Percentiles rank a stretch among this genome's conserved stretches.
phyloP scores from a whole-genome alignment of 2,329 filamentous ascomycete species.

The Penicillium sp. region DNA sequence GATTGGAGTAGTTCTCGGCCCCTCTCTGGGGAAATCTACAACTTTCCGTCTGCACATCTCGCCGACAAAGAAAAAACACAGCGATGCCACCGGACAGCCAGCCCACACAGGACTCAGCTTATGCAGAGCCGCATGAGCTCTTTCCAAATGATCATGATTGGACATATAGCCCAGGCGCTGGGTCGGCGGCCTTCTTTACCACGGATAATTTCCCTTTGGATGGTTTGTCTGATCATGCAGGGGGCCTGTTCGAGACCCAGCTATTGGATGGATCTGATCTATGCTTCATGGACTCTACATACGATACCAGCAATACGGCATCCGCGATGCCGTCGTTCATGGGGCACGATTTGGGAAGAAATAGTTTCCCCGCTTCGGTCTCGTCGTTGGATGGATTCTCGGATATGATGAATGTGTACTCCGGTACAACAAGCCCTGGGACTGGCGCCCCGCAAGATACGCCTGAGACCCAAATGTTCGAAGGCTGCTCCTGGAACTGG shows the following conservation, averaged over 20 bases:
- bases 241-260: background rate
- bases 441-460: background rate
- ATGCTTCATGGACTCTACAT: background rate
- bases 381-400: slow-evolving; percentile 2
- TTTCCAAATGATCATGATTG: background rate
- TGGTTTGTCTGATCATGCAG: background rate
- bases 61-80: background rate
- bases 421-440: background rate
- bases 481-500: background rate
- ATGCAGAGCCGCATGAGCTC: background rate
- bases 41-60: background rate
- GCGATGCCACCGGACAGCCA: background rate
- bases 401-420: background rate
- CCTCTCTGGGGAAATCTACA: background rate
- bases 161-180: background rate
- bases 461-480: background rate
- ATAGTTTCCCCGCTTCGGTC: slow-evolving; percentile 1
- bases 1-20: background rate
- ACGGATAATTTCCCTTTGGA: background rate
- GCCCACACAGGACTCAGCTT: no score
- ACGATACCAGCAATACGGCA: background rate
- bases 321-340: background rate
- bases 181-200: background rate
- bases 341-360: background rate
- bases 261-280: background rate